Evolutionary conservation across 2,329 filamentous ascomycete genomes (phyloP).

Genomic region (Cucurbitaria berberidis): DNA sequence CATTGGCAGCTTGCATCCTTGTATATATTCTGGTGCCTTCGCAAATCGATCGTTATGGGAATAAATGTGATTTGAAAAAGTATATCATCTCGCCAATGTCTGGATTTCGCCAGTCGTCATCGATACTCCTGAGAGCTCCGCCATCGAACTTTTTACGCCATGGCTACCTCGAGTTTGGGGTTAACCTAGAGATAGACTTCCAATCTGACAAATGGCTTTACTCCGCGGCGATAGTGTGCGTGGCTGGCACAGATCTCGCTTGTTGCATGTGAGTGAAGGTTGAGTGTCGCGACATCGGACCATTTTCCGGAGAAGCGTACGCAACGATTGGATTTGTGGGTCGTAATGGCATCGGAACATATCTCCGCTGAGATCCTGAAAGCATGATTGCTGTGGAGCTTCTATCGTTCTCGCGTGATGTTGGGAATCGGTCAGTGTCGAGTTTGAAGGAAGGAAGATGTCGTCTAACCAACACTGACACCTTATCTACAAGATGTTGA

Average conservation of each 20-base stretch:
- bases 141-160: background rate
- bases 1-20: background rate
- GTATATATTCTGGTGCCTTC: background rate
- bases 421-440: background rate
- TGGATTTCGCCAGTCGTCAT: background rate
- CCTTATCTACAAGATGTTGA: background rate
- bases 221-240: slow-evolving; percentile 7
- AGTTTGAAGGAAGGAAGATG: background rate
- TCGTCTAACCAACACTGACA: background rate
- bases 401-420: background rate
- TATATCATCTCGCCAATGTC: background rate
- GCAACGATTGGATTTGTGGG: background rate
- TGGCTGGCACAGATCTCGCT: slow-evolving; percentile 4
- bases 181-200: background rate
- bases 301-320: slow-evolving; percentile 6
- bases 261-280: slow-evolving; percentile 6
- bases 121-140: background rate
- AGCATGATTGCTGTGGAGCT: background rate
- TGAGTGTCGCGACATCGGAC: slow-evolving; percentile 21
- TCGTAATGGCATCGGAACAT: background rate
- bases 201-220: background rate
- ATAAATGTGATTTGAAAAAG: background rate
- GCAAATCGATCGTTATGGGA: background rate
- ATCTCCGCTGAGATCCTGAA: background rate
- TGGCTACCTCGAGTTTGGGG: background rate